Base-by-base conservation (phyloP, 78 protist species). In the Dictyostelium citrinum region DNA sequence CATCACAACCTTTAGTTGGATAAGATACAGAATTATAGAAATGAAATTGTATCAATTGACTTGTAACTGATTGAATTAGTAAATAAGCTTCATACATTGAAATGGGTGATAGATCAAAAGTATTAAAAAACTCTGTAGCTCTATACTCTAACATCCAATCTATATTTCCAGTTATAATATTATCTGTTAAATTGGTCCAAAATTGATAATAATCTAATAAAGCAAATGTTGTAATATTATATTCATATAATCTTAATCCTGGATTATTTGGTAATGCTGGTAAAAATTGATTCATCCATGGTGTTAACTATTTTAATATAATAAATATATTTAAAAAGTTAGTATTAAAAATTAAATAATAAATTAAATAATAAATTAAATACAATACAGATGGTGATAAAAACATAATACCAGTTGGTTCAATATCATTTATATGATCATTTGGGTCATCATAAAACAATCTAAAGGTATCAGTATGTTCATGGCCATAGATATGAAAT, bases 361-460 rank as follows among this genome's bases (percentile, higher is more conserved):
- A 43, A 43, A 43, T 4, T 43, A 43, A 43, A 9, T 10, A 9
- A 6, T 43, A 43, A 10, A 43, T 43, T 10, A 10, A 43, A 43
- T 43, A 43, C 51, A 43, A 10, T 43, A 85, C n/a, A 22, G 51
- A 24, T 39, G 92, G 92, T 14, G 80, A 43, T 27, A 86, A 9
- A 77, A 86, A 86, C 92, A 86, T 86, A 11, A 86, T 76, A 77
- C 92, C 92, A 6, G 45, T 60, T 12, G 92, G 92, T 43, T 78
- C 70, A 12, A 29, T 31, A 39, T 33, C 58, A 16, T 22, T n/a
- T 17, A 35, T 35, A 31, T 31, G 64, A 55, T 55, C 46, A 72
- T 71, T n/a, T 16, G 82, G 83, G 3, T 45, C 33, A 43, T 64
- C 46, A 43, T 86, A 86, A 45, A 61, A 86, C 6, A 86, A 39